Base-by-base conservation (phyloP, 2,329 filamentous ascomycete species). In the Cephalotrichum gorgonifer region DNA sequence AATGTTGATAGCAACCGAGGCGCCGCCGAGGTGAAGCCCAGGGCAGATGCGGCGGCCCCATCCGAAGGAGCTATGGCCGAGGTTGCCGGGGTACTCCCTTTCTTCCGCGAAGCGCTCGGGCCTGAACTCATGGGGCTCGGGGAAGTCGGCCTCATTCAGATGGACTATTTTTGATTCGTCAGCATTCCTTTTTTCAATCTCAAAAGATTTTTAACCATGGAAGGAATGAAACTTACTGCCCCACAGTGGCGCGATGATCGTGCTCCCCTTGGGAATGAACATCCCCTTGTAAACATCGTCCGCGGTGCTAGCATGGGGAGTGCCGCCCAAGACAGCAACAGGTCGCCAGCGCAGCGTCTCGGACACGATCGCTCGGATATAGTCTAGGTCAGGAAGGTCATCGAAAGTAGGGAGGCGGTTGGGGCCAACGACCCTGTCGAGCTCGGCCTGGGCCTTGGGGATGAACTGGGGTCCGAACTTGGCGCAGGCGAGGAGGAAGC, bases 401-500 rank as follows among this genome's bases (percentile, higher is more conserved):
- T 66, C 61, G 28, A 70, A 70, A 0, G 58, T 59, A 0, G 68
- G 68, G 0, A 70, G 52, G 0, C 66, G 58, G 33, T 63, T 58
- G 4, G 55, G 55, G 1, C 73, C 67, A 0, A 70, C 59, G 0
- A 69, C 62, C 3, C 58, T 52, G 31, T 70, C 66, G 0, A 71
- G 59, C 43, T 71, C 67, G 15, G 61, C 61, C 8, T 64, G 71
- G 54, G 55, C 70, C 58, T 1, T 67, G 22, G 74, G 66, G 23
- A 78, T 68, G 17, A 75, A 71, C 7, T 70, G 67, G 0, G 70
- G 71, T 2, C 69, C 72, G 28, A 71, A 72, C n/a, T 75, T 62
- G 15, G 64, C 68, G 58, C 78, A 78, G 0, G 74, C 75, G 0
- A 79, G 64, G 20, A 75, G 64, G 55, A 78, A 70, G n/a, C 64